These are phyloP conservation scores for Penicillium maclennaniae DNA, from an alignment of 495 filamentous ascomycete species.

Conservation along the genomic window DNA sequence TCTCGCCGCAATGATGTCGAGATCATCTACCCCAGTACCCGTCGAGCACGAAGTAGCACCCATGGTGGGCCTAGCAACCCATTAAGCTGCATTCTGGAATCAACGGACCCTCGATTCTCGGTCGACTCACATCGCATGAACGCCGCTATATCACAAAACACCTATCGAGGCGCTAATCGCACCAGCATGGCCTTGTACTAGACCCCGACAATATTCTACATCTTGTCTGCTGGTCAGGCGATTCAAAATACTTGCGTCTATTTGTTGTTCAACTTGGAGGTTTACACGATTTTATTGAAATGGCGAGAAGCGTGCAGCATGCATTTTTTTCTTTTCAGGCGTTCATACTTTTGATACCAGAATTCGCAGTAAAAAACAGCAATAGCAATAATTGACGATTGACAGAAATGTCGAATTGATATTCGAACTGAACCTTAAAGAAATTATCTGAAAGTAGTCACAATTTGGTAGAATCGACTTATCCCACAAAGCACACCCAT, in stretches of 20 bases:
- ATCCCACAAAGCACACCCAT: not conserved
- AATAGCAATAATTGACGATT: not conserved
- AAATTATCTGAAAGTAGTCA: not conserved
- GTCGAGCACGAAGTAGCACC: slow-evolving; percentile 37
- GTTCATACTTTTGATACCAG: slow-evolving; percentile 4
- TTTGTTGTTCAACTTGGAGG: slow-evolving; percentile 4
- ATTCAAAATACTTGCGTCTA: slow-evolving; percentile 2
- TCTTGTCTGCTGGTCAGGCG: slow-evolving; percentile 21
- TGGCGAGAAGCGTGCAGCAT: not conserved
- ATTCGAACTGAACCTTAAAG: no score
- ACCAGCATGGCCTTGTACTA: slow-evolving; percentile 31
- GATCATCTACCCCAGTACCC: slow-evolving; percentile 34
- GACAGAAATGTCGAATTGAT: not conserved
- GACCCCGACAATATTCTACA: not conserved
- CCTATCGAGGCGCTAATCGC: slow-evolving; percentile 35
- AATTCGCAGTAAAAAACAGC: not conserved
- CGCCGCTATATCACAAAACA: slow-evolving; percentile 13
- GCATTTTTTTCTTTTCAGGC: not conserved
- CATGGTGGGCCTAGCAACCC: slow-evolving; percentile 24
- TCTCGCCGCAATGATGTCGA: slow-evolving; percentile 34
- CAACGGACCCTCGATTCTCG: slow-evolving; percentile 19
- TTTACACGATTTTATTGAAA: slow-evolving; percentile 8
- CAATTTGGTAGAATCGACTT: not conserved
- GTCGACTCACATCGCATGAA: slow-evolving; percentile 19
- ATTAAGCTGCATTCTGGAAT: slow-evolving; percentile 37